Evolutionary conservation across 78 protist species (phyloP), one percentile per base, ranked within the genome.

Genomic region (Chrysochromulina parva): DNA sequence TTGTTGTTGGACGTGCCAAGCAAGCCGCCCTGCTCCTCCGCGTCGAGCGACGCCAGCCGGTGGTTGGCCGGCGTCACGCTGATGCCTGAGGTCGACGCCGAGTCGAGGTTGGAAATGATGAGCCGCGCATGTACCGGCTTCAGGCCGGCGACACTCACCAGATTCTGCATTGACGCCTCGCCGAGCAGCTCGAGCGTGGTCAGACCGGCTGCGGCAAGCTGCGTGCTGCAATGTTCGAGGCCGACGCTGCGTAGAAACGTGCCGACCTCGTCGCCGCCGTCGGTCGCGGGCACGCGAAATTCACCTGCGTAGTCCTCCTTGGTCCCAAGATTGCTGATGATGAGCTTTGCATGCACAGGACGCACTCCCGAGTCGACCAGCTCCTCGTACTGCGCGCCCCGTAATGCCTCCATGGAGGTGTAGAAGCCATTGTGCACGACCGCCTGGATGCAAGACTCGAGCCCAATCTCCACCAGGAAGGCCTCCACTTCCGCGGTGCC

Each of bases 51-150:
- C 24, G 13, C 13, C 24, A 58, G 24, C 24, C 62, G 62, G 24
- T 58, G 62, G 62, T 13, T 58, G 62, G 62, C 62, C 24, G 62
- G 62, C 62, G 62, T 58, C 62, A 58, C 7, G 62, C 62, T 58
- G 62, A 58, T 58, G 62, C 62, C 62, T 13, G 62, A 14, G 62
- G 78, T 7, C 28, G 82, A 2, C 20, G 82, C 82, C 55, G 55
- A 38, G 82, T 74, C 82, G n/a, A 74, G 53, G 57, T 74, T 74
- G 50, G 82, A 74, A 11, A 74, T 55, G 55, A 74, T 74, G 26
- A 74, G 82, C 3, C 82, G 82, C 28, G 82, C 82, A 55, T 74
- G 82, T 14, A 74, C 82, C n/a, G 82, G 82, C 82, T 74, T 74
- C 28, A 74, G 6, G 82, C 82, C 82, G 6, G 26, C 82, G 26